These are phyloP conservation scores for Cercospora zeae-maydis DNA, from an alignment of 2,329 filamentous ascomycete species.

Conservation along the genomic window DNA sequence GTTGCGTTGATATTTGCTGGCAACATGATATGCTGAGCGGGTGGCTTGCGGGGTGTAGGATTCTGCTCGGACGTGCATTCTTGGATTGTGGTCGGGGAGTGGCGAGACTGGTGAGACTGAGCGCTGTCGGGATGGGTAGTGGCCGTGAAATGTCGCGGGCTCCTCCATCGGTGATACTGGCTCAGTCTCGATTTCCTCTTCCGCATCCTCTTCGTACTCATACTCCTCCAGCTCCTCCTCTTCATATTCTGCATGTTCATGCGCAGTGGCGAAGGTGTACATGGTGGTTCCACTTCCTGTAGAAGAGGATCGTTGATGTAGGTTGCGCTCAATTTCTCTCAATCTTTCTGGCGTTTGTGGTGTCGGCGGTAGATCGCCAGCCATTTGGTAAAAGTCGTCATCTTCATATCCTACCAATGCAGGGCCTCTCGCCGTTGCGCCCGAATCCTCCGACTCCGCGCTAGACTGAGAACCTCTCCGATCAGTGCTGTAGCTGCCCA, in stretches of 20 bases:
- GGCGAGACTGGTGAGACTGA: constrained; percentile 11
- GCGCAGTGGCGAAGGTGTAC: constrained; percentile 62
- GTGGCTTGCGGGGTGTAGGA: constrained; percentile 9
- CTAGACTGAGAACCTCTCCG: constrained; percentile 25
- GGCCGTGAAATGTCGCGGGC: background rate
- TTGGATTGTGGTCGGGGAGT: background rate
- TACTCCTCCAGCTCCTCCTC: background rate
- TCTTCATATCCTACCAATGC: constrained; percentile 17
- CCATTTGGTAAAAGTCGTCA: constrained; percentile 22
- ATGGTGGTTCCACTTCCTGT: constrained; percentile 59
- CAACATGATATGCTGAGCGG: constrained; percentile 1
- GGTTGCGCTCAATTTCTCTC: constrained; percentile 34
- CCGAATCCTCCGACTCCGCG: constrained; percentile 45
- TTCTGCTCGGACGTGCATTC: constrained; percentile 12
- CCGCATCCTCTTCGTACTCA: constrained; percentile 1
- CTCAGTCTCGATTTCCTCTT: background rate
- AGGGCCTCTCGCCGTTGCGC: constrained; percentile 47
- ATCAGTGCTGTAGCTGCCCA: constrained; percentile 68
- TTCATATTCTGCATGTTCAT: constrained; percentile 41
- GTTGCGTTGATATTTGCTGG: background rate
- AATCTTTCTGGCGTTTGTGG: constrained; percentile 36
- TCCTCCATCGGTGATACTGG: constrained; percentile 13
- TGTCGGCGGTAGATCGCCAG: constrained; percentile 27
- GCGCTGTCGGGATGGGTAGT: constrained; percentile 5
- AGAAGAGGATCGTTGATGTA: constrained; percentile 51